Evolutionary conservation across 768 basidiomycete species (phyloP).

Genomic region (Hericium coralloides): DNA sequence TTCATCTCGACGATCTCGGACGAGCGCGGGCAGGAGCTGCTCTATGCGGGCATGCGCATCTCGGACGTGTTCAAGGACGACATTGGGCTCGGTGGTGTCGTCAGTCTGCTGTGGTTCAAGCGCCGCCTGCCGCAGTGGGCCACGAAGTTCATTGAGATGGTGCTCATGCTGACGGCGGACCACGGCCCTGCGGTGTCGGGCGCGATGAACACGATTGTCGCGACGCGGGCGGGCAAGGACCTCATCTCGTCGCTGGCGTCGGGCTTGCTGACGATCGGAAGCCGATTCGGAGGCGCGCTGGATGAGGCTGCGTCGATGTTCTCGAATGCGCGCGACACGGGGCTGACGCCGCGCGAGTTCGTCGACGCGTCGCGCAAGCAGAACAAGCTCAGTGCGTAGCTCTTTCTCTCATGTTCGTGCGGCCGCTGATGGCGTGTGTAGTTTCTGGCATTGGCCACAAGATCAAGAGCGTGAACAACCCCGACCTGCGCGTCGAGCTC

Average conservation of each 20-base stretch:
- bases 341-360: slow-evolving; percentile 95
- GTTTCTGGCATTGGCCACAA: slow-evolving; percentile 99
- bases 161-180: slow-evolving; percentile 97
- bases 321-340: slow-evolving; percentile 83
- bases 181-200: slow-evolving; percentile 97
- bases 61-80: slow-evolving; percentile 98
- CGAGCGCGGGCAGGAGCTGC: slow-evolving; percentile 95
- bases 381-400: slow-evolving; percentile 79
- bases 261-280: slow-evolving; percentile 95
- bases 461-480: slow-evolving; percentile 98
- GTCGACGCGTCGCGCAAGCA: slow-evolving; percentile 89
- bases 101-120: slow-evolving; percentile 97
- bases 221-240: slow-evolving; percentile 98
- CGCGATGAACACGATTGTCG: slow-evolving; percentile 99
- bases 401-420: not conserved
- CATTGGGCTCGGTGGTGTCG: slow-evolving; percentile 94
- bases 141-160: slow-evolving; percentile 99
- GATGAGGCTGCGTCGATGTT: slow-evolving; percentile 98
- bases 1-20: slow-evolving; percentile 99
- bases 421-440: slow-evolving; percentile 19
- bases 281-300: slow-evolving; percentile 96
- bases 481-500: slow-evolving; percentile 85
- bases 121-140: slow-evolving; percentile 86
- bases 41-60: slow-evolving; percentile 99
- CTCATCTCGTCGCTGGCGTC: slow-evolving; percentile 93